phyloP scores from a whole-genome alignment of 352 stramenopile species.

The Phytophthora pseudosyringae region DNA sequence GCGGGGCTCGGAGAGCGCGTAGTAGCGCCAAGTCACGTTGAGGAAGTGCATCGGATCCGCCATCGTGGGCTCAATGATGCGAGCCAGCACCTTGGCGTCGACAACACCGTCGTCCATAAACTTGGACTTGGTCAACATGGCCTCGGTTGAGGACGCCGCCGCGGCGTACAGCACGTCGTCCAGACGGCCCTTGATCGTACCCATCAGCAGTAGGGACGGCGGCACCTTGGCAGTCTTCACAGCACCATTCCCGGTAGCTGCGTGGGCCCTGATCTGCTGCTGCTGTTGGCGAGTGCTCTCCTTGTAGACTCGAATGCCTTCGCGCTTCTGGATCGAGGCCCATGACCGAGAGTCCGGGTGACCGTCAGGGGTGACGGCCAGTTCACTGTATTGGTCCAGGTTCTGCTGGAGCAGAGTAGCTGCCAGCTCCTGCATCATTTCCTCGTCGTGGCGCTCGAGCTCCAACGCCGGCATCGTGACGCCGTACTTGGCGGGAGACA shows the following conservation, averaged over 20 bases:
- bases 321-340: conserved; percentile 37
- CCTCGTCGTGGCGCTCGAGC: conserved; percentile 31
- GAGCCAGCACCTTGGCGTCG: conserved; percentile 37
- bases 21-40: conserved; percentile 47
- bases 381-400: conserved; percentile 30
- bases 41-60: conserved; percentile 47
- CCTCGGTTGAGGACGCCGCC: conserved; percentile 42
- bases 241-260: conserved; percentile 25
- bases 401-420: conserved; percentile 36
- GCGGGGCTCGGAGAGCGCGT: conserved; percentile 38
- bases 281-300: conserved; percentile 35
- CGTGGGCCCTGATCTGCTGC: conserved; percentile 29
- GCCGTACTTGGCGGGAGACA: conserved; percentile 28
- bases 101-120: conserved; percentile 40
- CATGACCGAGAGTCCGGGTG: conserved; percentile 42
- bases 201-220: conserved; percentile 39
- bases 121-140: conserved; percentile 44
- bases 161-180: conserved; percentile 57
- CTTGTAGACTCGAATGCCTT: conserved; percentile 45
- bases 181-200: conserved; percentile 48
- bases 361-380: conserved; percentile 38
- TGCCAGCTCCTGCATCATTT: conserved; percentile 42
- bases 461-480: conserved; percentile 38
- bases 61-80: conserved; percentile 41
- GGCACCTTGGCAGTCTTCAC: conserved; percentile 24